These are phyloP conservation scores for Chytriomyces sp. DNA, from an alignment of 192 early-diverging fungal species.

Conservation along the genomic window DNA sequence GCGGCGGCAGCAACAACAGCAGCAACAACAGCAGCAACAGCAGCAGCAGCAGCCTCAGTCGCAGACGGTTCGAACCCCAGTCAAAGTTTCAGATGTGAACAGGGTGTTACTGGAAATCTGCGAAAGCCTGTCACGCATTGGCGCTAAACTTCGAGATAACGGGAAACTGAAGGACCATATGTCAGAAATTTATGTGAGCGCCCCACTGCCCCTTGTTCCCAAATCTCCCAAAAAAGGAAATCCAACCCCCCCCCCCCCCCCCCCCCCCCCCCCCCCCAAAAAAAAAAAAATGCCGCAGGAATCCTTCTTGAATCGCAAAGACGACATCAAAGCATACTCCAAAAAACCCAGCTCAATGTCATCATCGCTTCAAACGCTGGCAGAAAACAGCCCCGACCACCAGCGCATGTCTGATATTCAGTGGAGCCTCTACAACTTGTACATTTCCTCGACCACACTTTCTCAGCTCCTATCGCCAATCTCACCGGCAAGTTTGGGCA, in stretches of 20 bases:
- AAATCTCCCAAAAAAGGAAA: neutral
- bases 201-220: no score
- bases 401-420: constrained; percentile 11
- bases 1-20: neutral
- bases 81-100: constrained; percentile 19
- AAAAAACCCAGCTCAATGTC: neutral
- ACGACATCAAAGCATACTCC: constrained; percentile 27
- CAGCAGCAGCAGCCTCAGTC: neutral
- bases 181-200: constrained; percentile 8
- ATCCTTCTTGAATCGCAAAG: constrained; percentile 16
- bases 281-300: constrained; percentile 3
- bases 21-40: neutral
- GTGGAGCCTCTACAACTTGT: constrained; percentile 18
- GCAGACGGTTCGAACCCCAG: neutral
- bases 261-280: no score
- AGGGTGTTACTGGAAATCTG: constrained; percentile 17
- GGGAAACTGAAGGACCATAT: constrained; percentile 1
- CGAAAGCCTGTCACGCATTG: constrained; percentile 18
- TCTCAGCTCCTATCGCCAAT: constrained; percentile 8
- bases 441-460: constrained; percentile 11
- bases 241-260: neutral
- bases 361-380: neutral
- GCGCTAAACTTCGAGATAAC: constrained; percentile 3
- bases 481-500: neutral
- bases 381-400: neutral